Conservation (phyloP, 2,329 filamentous ascomycete genomes). For the Ceratocystis colombiana region DNA sequence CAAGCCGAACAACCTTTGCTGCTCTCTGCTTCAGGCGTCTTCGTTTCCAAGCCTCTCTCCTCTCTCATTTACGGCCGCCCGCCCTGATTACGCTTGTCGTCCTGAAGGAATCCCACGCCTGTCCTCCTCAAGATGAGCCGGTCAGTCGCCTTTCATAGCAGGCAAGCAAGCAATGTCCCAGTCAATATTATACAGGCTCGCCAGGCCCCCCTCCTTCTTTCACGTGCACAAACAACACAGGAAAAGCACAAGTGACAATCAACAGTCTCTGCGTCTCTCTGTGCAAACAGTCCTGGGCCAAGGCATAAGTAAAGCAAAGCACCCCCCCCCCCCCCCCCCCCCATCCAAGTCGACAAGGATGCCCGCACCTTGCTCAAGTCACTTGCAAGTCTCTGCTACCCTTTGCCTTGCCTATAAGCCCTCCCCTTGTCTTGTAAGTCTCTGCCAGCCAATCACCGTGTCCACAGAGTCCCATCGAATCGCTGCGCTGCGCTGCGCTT, state of each 20-base stretch:
- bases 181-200: no score
- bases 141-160: no score
- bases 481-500: background rate
- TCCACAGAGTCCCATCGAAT: background rate
- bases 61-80: no score
- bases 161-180: no score
- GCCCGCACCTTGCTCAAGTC: background rate
- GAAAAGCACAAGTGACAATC: no score
- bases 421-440: background rate
- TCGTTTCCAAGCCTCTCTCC: no score
- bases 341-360: background rate
- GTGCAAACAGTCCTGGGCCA: background rate
- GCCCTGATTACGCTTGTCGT: no score
- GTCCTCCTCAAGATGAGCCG: no score
- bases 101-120: no score
- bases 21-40: background rate
- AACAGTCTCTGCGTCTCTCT: no score
- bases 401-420: background rate
- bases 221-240: slow-evolving; percentile 3
- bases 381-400: background rate
- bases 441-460: slow-evolving; percentile 2
- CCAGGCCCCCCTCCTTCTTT: background rate
- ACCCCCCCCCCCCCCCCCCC: background rate
- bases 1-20: background rate
- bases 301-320: background rate